phyloP scores from a whole-genome alignment of 139 green algal species.

The Coelastrella sp. region DNA sequence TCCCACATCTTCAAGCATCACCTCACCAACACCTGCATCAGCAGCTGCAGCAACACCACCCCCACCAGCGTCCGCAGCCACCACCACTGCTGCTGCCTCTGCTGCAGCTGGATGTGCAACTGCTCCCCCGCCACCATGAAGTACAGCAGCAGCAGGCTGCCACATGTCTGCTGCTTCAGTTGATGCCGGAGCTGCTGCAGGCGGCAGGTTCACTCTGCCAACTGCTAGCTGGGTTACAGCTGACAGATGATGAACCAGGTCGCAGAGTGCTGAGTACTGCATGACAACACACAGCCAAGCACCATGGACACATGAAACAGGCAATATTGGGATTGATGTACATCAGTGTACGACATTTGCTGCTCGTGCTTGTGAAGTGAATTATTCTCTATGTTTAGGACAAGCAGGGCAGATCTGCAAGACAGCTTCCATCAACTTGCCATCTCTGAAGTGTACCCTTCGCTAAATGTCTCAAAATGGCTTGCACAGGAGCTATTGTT shows the following conservation, averaged over 20 bases:
- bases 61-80: conserved; percentile 3
- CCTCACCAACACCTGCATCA: conserved; percentile 17
- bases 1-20: conserved; percentile 37
- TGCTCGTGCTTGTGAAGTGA: too few species aligned
- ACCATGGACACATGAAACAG: neutral
- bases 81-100: neutral
- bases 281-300: neutral
- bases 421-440: too few species aligned
- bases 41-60: neutral
- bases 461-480: too few species aligned
- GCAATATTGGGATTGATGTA: too few species aligned
- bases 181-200: neutral
- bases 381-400: too few species aligned
- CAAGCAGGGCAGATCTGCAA: too few species aligned
- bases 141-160: neutral
- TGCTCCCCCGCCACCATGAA: neutral
- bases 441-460: too few species aligned
- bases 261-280: conserved; percentile 29
- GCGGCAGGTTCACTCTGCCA: conserved; percentile 1
- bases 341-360: too few species aligned
- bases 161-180: neutral
- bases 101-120: neutral
- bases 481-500: too few species aligned
- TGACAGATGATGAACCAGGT: neutral
- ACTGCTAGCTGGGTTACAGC: conserved; percentile 23